Conservation (phyloP, 1,284 basidiomycete species). For the Prillingera fragicola region DNA sequence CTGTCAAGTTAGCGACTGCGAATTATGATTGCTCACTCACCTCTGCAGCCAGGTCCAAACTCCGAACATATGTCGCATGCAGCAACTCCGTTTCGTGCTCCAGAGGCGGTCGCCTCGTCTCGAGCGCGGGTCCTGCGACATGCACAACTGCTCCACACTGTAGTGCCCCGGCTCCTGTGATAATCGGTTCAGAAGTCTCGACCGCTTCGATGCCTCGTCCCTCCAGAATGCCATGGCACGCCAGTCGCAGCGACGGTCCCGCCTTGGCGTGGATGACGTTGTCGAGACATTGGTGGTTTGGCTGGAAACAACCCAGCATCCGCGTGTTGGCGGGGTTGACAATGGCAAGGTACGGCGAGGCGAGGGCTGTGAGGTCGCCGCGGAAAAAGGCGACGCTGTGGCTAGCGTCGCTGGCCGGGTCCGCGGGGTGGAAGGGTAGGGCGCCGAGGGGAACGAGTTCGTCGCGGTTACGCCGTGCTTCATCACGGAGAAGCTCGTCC, state of each 20-base stretch:
- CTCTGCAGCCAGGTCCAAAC: too few species aligned
- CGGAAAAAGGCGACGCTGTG: background rate
- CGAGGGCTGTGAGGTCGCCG: conserved; percentile 1
- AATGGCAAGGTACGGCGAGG: conserved; percentile 1
- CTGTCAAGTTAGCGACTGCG: background rate
- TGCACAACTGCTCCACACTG: conserved; percentile 5
- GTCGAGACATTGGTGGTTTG: conserved; percentile 12
- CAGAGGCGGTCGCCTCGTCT: background rate
- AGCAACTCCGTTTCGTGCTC: background rate
- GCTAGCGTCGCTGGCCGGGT: background rate
- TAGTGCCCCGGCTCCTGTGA: conserved; percentile 5
- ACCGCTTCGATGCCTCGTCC: background rate
- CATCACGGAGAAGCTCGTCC: background rate
- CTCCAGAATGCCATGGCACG: conserved; percentile 3
- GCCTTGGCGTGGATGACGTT: conserved; percentile 11
- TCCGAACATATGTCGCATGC: background rate
- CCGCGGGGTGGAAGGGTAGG: background rate
- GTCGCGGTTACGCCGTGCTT: background rate
- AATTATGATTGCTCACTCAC: background rate
- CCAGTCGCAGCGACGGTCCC: conserved; percentile 6
- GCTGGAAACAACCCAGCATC: conserved; percentile 18
- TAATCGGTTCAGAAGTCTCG: background rate
- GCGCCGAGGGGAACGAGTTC: background rate
- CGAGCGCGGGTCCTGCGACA: conserved; percentile 9
- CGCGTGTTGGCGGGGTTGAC: conserved; percentile 11